A percentile compares a stretch with the other conserved stretches of the same genome.
These are phyloP conservation scores for Excoecaria cochinchinensis DNA, from an alignment of 345 rosid species.

Conservation along the genomic window DNA sequence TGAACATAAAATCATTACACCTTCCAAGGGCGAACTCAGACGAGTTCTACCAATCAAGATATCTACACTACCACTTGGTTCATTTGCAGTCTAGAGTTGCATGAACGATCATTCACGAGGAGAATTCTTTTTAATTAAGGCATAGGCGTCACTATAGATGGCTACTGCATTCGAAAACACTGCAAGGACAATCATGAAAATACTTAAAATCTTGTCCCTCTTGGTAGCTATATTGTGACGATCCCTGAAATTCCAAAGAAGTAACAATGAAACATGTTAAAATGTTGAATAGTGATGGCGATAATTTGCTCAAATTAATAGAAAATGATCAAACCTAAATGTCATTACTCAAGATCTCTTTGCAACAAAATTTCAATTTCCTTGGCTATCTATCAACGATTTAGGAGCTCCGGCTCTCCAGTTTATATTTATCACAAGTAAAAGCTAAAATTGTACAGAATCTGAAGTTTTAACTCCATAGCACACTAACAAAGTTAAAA, in stretches of 20 bases:
- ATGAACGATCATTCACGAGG: slow-evolving; percentile 21
- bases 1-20: slow-evolving; percentile 4
- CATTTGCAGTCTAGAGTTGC: neutral
- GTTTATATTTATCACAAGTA: too few relatives aligned
- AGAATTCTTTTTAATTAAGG: slow-evolving; percentile 46
- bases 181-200: slow-evolving; percentile 72
- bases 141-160: slow-evolving; percentile 72
- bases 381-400: neutral
- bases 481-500: too few relatives aligned
- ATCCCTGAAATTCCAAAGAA: slow-evolving; percentile 52
- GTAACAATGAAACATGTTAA: neutral
- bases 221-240: slow-evolving; percentile 65
- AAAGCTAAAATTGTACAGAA: too few relatives aligned
- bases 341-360: too few relatives aligned
- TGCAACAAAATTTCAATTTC: neutral
- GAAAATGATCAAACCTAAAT: neutral
- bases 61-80: neutral
- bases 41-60: slow-evolving; percentile 12
- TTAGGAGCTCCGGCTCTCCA: too few relatives aligned
- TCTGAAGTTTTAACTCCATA: too few relatives aligned
- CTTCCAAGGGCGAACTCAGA: slow-evolving; percentile 1
- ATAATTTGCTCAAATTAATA: neutral
- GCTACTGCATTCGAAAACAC: slow-evolving; percentile 74
- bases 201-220: slow-evolving; percentile 58
- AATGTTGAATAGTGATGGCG: neutral